Evolutionary conservation across 768 basidiomycete species (phyloP), one percentile per base, ranked within the genome.

Genomic region (Arthromyces matolae): DNA sequence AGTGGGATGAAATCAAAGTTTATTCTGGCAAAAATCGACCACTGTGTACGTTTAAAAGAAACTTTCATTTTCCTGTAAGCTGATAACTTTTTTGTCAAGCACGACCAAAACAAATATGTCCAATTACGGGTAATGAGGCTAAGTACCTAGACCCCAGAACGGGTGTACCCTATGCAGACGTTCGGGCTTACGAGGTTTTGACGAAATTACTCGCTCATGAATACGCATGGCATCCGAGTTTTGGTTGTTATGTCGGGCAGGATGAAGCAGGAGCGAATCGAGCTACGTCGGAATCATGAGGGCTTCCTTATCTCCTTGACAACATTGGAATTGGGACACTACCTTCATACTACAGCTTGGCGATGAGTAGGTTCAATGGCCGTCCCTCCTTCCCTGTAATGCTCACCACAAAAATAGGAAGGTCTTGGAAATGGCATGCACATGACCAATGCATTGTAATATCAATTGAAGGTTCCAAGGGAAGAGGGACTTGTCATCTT

Each of bases 61-160:
- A 29, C 6, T 39, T 20, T 35, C 50, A 44, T 43, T 47, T 38
- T 13, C 48, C 8, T 20, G 33, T 39, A 28, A 27, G 16, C 28
- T n/a, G n/a, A n/a, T n/a, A n/a, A n/a, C n/a, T 20, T 16, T 23
- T 12, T 29, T 16, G 18, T 14, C 10, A 51, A 92, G 90, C 77
- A 20, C 84, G 86, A 13, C 83, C 82, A 0, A 73, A 73, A 14
- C 78, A 76, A 45, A 71, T 64, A 6, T 95, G 93, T 62, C 80
- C 80, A 0, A 79, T 97, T 50, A 94, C 90, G 0, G 94, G 94
- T 3, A 73, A 73, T 34, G 71, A 75, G 4, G 93, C 92, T 0
- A 77, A 69, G 36, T 97, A 97, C 60, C 61, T 80, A 31, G 92
- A 96, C 62, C 93, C 93, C 1, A 70, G 78, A 33, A 85, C 86